phyloP scores from a whole-genome alignment of 2,329 filamentous ascomycete species.

The Periconia macrospinosa region DNA sequence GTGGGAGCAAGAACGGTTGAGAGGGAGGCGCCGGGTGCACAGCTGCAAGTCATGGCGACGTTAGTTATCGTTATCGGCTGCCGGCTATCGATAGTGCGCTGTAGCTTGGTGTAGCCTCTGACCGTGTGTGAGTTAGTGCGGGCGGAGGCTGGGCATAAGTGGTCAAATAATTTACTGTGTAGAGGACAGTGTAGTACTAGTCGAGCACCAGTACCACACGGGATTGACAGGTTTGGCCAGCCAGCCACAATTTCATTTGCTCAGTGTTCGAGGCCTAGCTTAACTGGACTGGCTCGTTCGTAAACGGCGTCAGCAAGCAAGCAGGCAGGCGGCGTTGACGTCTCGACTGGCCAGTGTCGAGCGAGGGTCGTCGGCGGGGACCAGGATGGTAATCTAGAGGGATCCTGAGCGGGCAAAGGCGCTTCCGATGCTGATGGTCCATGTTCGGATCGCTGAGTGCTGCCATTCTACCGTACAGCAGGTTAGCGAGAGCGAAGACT shows the following conservation, averaged over 20 bases:
- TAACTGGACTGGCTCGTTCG: background rate
- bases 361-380: too few species aligned
- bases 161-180: too few species aligned
- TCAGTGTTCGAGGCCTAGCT: too few species aligned
- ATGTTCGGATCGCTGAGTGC: background rate
- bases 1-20: too few species aligned
- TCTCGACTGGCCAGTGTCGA: too few species aligned
- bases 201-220: too few species aligned
- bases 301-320: background rate
- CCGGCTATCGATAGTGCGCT: constrained; percentile 25
- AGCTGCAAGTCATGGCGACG: background rate
- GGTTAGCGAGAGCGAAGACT: background rate
- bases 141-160: too few species aligned
- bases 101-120: constrained; percentile 1
- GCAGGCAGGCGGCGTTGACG: too few species aligned
- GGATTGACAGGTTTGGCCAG: too few species aligned
- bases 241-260: background rate
- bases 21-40: too few species aligned
- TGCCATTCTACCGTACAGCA: background rate
- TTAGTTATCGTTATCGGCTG: constrained; percentile 21
- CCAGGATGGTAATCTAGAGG: background rate
- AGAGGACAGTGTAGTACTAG: too few species aligned
- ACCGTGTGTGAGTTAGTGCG: too few species aligned
- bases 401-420: constrained; percentile 1
- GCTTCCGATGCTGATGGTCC: background rate